These are phyloP conservation scores for Hirsutella rhossiliensis DNA, from an alignment of 2,329 filamentous ascomycete species.

Conservation along the genomic window DNA sequence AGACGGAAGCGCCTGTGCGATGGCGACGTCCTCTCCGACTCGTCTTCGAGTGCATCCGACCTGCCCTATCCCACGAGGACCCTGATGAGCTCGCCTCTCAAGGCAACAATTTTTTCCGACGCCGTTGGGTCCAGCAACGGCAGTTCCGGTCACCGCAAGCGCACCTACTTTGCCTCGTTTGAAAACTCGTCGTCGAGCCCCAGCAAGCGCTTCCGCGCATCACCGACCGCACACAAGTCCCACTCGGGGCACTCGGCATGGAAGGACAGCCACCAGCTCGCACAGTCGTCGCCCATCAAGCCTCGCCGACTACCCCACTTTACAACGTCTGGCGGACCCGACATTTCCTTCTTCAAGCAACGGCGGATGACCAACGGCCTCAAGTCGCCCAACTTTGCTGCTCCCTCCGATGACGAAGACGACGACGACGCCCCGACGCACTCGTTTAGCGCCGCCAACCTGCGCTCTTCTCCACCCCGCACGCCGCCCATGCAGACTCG, in stretches of 20 bases:
- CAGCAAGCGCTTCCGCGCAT: constrained; percentile 55
- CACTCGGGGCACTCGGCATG: constrained; percentile 48
- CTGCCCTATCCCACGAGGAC: constrained; percentile 54
- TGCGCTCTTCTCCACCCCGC: constrained; percentile 70
- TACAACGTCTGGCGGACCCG: constrained; percentile 56
- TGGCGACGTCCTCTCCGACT: constrained; percentile 73
- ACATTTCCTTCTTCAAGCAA: constrained; percentile 67
- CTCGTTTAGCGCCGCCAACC: constrained; percentile 54
- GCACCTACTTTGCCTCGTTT: constrained; percentile 48
- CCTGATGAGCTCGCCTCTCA: constrained; percentile 77
- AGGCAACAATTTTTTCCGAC: constrained; percentile 74
- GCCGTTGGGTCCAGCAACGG: constrained; percentile 60
- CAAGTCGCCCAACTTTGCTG: constrained; percentile 46
- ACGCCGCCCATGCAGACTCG: constrained; percentile 62
- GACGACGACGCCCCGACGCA: constrained; percentile 73
- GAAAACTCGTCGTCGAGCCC: constrained; percentile 43
- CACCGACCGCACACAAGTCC: constrained; percentile 49
- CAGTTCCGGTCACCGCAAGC: constrained; percentile 53
- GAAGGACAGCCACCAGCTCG: constrained; percentile 65
- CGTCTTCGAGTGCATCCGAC: constrained; percentile 74
- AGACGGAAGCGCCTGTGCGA: constrained; percentile 57
- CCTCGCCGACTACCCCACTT: constrained; percentile 64
- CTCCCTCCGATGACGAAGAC: constrained; percentile 68
- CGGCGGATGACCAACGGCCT: constrained; percentile 55
- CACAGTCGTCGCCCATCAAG: constrained; percentile 81